Evolutionary conservation across 768 basidiomycete genomes (phyloP), one percentile per base, ranked within the genome.

Genomic region (Sporobolomyces phaffii): DNA sequence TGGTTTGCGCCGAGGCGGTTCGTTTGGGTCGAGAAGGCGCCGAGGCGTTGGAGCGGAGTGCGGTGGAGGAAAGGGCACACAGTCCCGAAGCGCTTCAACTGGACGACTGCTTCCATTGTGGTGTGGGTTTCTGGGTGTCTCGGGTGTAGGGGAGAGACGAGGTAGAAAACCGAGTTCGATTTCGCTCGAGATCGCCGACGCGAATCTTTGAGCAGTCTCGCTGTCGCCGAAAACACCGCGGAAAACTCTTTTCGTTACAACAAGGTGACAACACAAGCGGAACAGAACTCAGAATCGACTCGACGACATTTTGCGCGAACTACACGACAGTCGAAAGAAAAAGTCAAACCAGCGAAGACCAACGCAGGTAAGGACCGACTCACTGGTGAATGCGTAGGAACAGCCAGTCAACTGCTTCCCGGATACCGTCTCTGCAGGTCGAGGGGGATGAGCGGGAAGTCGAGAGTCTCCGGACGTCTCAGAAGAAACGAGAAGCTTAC

Each of bases 381-480:
- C 49, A 65, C 70, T 72, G 63, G 20, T 72, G 70, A 4, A 72
- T 63, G 33, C 70, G 51, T n/a, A 72, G n/a, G 56, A 94, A 94
- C 31, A 98, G 75, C 93, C 93, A 98, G 75, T 96, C 89, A 4
- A 96, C 89, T 0, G 89, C 91, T 54, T 88, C 88, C 61, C 87
- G 83, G 20, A 94, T 86, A 2, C 93, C 92, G 34, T 89, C 90
- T 47, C 92, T 96, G 60, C 2, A 20, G 48, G 20, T 17, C 15
- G 44, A 22, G 33, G 48, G 26, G 14, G 38, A 56, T 36, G 40
- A 10, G 5, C 58, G 7, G 48, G 36, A 41, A 48, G 44, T 14
- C 29, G 48, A 1, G 5, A 20, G 49, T 2, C n/a, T n/a, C n/a
- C n/a, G n/a, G n/a, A n/a, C 28, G 14, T 7, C 26, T 29, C 14